Base-by-base conservation (phyloP, 805 yeast species). In the Lipomyces sp. region DNA sequence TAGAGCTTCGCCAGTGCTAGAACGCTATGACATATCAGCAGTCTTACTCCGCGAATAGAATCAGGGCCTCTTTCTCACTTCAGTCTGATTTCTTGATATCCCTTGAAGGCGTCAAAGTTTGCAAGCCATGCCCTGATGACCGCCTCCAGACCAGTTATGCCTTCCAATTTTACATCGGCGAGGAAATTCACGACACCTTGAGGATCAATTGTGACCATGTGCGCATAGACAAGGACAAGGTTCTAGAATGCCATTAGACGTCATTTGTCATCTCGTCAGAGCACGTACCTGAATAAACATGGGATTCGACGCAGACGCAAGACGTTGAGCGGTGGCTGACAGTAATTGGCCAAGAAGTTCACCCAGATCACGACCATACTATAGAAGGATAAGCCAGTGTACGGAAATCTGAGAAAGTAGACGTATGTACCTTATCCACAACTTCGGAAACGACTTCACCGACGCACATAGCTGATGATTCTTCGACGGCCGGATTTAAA, bases 71-170 rank as follows among this genome's bases (percentile, higher is more conserved):
- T 7, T 11, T 29, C 54, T 29, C 34, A 51, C 54, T 83, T 84
- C 60, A 80, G 86, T 68, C 85, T 82, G 59, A 93, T 91, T 65
- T 86, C 86, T 34, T 87, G 90, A 64, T 83, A 87, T 0, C 98
- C 97, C 66, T 94, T 82, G 51, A 93, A 84, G 1, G 88, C 86
- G 72, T 90, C 94, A 77, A 91, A 93, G 1, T 91, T 84, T 33
- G 85, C 86, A 59, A 94, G 83, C 98, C 98, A 95, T 60, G 90
- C 87, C 1, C 88, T 87, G 60, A 94, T 75, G 0, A 91, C 85
- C 2, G 83, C 77, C 32, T 79, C 79, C 8, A 92, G 79, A 0
- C 89, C 88, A 33, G 81, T 73, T 1, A 67, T 45, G 3, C 50
- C 64, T 1, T 58, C 69, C 33, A 64, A 42, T 45, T 64, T 18